Conservation (phyloP, 164 flowering plant species). For the Berberis vulgaris region DNA sequence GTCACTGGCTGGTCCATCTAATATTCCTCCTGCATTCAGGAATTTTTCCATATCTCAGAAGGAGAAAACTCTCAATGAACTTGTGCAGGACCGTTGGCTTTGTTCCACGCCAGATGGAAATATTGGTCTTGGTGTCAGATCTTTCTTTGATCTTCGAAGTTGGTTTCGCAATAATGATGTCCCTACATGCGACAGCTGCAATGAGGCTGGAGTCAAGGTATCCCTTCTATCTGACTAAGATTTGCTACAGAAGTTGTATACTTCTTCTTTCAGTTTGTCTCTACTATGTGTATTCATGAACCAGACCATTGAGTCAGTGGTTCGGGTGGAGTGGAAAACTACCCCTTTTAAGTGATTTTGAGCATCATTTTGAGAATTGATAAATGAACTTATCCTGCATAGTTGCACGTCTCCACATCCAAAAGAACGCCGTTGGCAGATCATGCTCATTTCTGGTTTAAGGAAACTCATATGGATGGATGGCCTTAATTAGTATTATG, state of each 20-base stretch:
- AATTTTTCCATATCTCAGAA: slow-evolving; percentile 74
- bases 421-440: no score
- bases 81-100: slow-evolving; percentile 77
- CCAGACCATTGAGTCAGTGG: not conserved
- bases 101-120: slow-evolving; percentile 45
- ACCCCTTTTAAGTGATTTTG: no score
- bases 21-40: slow-evolving; percentile 59
- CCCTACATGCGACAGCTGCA: slow-evolving; percentile 81
- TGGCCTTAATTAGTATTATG: no score
- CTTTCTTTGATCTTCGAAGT: slow-evolving; percentile 83
- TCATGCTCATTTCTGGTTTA: no score
- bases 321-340: not conserved
- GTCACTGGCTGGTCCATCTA: slow-evolving; percentile 29
- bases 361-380: no score
- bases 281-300: not conserved
- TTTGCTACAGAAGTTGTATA: not conserved
- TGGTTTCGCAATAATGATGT: slow-evolving; percentile 74
- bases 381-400: no score
- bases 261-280: not conserved
- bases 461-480: no score
- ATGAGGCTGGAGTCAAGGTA: slow-evolving; percentile 94
- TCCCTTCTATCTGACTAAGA: not conserved
- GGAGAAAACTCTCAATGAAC: slow-evolving; percentile 71
- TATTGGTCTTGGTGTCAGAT: slow-evolving; percentile 79
- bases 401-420: no score